Conservation (phyloP, 2,329 filamentous ascomycete genomes). For the Aspergillus latus region DNA sequence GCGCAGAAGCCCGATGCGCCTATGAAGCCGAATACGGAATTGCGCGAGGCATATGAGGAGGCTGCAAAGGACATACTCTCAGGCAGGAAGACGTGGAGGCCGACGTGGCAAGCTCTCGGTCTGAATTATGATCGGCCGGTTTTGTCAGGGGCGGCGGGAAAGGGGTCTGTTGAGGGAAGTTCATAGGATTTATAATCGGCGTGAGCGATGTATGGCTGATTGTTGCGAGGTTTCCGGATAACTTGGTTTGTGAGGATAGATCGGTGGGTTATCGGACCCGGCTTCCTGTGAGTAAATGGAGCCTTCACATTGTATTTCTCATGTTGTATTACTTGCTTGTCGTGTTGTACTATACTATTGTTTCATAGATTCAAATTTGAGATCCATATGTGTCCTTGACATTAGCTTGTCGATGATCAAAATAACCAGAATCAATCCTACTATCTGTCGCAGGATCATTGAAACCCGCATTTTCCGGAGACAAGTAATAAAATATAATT, state of each 20-base stretch:
- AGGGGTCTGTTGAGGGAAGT: conserved; percentile 15
- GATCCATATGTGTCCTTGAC: not conserved
- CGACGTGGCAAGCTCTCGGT: conserved; percentile 48
- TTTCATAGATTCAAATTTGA: conserved; percentile 8
- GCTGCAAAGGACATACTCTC: conserved; percentile 64
- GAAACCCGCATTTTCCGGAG: not conserved
- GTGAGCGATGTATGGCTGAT: not conserved
- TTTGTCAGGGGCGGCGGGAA: conserved; percentile 15
- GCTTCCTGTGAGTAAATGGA: not conserved
- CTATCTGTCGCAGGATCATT: not conserved
- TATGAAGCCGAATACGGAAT: conserved; percentile 36
- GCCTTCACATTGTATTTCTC: not conserved
- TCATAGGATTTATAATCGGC: conserved; percentile 11
- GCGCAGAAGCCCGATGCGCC: conserved; percentile 36
- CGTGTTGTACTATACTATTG: conserved; percentile 11
- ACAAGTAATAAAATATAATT: not conserved
- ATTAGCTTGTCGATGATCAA: no score
- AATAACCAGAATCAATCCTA: not conserved
- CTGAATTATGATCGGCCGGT: conserved; percentile 37
- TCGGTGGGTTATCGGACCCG: not conserved
- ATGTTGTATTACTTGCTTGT: conserved; percentile 12
- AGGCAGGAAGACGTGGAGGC: conserved; percentile 62
- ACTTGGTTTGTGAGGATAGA: not conserved
- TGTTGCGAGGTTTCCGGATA: not conserved
- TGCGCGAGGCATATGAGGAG: conserved; percentile 52